Evolutionary conservation across 1,284 basidiomycete species (phyloP).

Genomic region (Microbotryum saponariae): DNA sequence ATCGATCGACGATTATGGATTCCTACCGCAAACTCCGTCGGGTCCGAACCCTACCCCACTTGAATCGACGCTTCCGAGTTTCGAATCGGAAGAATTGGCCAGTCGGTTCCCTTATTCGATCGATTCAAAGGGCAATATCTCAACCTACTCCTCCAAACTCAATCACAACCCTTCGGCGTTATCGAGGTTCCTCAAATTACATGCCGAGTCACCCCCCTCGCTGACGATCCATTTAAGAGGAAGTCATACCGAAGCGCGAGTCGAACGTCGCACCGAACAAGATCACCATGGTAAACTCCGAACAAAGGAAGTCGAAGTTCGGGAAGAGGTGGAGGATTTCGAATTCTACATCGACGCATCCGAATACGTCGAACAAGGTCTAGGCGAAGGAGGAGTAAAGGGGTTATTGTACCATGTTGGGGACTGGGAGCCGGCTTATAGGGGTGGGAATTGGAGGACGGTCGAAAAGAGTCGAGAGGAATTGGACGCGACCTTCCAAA

Average conservation of each 20-base stretch:
- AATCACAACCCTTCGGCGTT: background rate
- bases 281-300: background rate
- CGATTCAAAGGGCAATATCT: conserved; percentile 1
- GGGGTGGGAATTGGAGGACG: conserved; percentile 2
- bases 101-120: background rate
- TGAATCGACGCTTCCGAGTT: background rate
- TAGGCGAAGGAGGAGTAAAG: conserved; percentile 5
- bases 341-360: background rate
- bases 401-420: conserved; percentile 8
- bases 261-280: background rate
- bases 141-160: conserved; percentile 1
- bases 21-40: background rate
- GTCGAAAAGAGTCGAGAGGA: background rate
- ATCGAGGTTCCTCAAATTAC: conserved; percentile 1
- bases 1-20: conserved; percentile 6
- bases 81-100: background rate
- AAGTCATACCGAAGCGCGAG: too few relatives aligned
- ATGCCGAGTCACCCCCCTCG: background rate
- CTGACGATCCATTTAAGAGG: background rate
- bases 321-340: conserved; percentile 12
- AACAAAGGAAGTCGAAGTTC: background rate
- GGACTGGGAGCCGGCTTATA: conserved; percentile 6
- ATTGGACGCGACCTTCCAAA: background rate
- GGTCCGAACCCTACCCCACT: background rate
- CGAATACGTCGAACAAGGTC: background rate